Evolutionary conservation across 2,329 filamentous ascomycete genomes (phyloP).

Genomic region (Curvularia lunata): DNA sequence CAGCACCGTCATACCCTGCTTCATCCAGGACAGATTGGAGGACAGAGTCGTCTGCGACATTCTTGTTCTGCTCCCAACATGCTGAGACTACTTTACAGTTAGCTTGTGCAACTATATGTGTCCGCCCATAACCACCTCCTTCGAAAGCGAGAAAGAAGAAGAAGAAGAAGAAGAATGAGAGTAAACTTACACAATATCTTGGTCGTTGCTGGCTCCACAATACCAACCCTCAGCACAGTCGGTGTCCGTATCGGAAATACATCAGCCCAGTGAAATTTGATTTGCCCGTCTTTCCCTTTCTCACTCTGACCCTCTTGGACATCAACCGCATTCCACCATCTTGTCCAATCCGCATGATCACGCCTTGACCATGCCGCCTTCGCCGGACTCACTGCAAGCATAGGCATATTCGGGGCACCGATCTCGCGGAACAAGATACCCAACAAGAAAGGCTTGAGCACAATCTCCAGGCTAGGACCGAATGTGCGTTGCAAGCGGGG

Average conservation of each 20-base stretch:
- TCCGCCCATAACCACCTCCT: not conserved
- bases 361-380: slow-evolving; percentile 39
- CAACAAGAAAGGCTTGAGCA: slow-evolving; percentile 43
- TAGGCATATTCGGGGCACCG: slow-evolving; percentile 43
- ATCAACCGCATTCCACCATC: slow-evolving; percentile 44
- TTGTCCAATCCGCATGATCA: slow-evolving; percentile 43
- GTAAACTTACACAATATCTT: slow-evolving; percentile 33
- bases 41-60: slow-evolving; percentile 37
- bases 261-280: slow-evolving; percentile 42
- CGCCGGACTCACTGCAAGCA: slow-evolving; percentile 28
- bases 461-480: slow-evolving; percentile 32
- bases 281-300: slow-evolving; percentile 21
- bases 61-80: slow-evolving; percentile 42
- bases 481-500: slow-evolving; percentile 36
- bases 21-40: slow-evolving; percentile 33
- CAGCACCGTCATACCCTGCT: slow-evolving; percentile 35
- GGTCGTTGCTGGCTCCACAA: slow-evolving; percentile 34
- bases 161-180: not conserved
- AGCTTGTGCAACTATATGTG: slow-evolving; percentile 1
- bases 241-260: slow-evolving; percentile 45
- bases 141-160: not conserved
- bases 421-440: slow-evolving; percentile 47
- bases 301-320: slow-evolving; percentile 28
- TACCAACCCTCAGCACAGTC: slow-evolving; percentile 39
- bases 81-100: slow-evolving; percentile 32